These are phyloP conservation scores for Fusarium ramigenum DNA, from an alignment of 2,329 filamentous ascomycete genomes.

Conservation along the genomic window DNA sequence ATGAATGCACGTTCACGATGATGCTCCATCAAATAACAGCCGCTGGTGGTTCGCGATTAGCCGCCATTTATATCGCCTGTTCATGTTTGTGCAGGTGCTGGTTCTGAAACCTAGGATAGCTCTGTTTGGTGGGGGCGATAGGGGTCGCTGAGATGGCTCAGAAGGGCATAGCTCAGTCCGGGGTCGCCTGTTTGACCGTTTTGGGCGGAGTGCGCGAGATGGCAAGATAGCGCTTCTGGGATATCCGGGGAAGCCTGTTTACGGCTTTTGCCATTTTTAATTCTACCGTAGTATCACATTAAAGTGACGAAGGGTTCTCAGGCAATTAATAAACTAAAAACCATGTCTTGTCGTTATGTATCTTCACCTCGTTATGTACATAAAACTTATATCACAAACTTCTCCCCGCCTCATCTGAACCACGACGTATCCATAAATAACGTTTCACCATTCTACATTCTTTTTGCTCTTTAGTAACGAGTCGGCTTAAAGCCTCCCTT, in stretches of 20 bases:
- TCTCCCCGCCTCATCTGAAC: neutral
- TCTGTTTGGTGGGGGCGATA: neutral
- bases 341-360: neutral
- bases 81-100: too few species aligned
- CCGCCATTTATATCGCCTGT: neutral
- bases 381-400: fast-evolving
- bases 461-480: too few species aligned
- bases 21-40: fast-evolving
- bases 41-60: neutral
- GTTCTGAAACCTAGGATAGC: fast-evolving
- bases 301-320: fast-evolving
- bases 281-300: fast-evolving
- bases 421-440: neutral
- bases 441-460: too few species aligned
- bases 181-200: neutral
- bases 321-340: neutral
- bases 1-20: fast-evolving
- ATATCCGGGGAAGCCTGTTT: fast-evolving
- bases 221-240: neutral
- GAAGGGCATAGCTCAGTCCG: neutral
- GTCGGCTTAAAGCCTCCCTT: neutral
- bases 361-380: neutral
- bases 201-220: neutral
- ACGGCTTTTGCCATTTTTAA: too few species aligned
- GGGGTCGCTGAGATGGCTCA: neutral